These are phyloP conservation scores for Theileria parva DNA, from an alignment of 169 alveolate genomes.

Conservation along the genomic window DNA sequence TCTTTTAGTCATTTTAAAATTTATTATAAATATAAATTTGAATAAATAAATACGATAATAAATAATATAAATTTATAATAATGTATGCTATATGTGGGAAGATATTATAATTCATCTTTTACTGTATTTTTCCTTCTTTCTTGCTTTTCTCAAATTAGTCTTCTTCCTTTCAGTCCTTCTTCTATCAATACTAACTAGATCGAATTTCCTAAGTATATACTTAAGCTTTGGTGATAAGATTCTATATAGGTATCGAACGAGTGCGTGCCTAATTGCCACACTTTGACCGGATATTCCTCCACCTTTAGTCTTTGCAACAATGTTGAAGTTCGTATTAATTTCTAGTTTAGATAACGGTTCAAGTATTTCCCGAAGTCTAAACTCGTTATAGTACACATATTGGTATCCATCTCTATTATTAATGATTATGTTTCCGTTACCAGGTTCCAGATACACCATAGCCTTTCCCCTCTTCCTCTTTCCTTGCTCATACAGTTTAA, in stretches of 20 bases:
- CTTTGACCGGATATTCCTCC: conserved; percentile 78
- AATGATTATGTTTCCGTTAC: conserved; percentile 74
- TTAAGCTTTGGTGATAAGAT: conserved; percentile 70
- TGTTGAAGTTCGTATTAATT: conserved; percentile 67
- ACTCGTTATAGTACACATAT: conserved; percentile 68
- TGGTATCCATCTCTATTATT: conserved; percentile 79
- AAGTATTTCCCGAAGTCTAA: conserved; percentile 67
- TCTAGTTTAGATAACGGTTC: conserved; percentile 68
- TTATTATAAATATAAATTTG: background rate
- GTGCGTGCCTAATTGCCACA: conserved; percentile 78
- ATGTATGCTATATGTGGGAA: background rate
- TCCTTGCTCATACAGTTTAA: conserved; percentile 54
- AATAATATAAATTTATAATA: background rate
- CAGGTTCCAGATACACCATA: conserved; percentile 75
- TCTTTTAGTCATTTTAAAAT: conserved; percentile 15
- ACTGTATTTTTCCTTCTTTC: conserved; percentile 63
- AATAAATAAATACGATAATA: background rate
- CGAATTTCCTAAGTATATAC: conserved; percentile 42
- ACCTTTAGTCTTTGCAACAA: conserved; percentile 72
- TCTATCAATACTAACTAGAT: conserved; percentile 42
- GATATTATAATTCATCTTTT: conserved; percentile 27
- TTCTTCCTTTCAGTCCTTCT: conserved; percentile 66
- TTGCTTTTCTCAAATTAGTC: conserved; percentile 66
- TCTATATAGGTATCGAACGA: conserved; percentile 64
- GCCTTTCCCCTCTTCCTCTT: conserved; percentile 65